Evolutionary conservation across 495 filamentous ascomycete species (phyloP).

Genomic region (Neurospora hispaniola): DNA sequence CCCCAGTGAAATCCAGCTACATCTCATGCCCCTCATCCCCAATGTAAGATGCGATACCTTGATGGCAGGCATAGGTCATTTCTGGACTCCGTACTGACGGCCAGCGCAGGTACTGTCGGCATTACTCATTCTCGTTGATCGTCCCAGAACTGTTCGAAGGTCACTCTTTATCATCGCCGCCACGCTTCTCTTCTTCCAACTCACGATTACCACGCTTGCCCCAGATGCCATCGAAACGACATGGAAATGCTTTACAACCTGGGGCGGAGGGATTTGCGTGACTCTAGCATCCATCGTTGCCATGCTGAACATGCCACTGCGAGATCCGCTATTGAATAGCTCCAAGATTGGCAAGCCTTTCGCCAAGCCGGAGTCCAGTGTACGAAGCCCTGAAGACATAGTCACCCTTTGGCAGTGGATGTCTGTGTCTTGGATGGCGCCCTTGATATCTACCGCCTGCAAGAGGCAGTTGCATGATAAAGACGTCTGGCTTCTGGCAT

Average conservation of each 20-base stretch:
- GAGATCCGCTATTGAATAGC: slow-evolving; percentile 46
- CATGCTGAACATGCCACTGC: slow-evolving; percentile 63
- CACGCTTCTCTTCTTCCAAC: slow-evolving; percentile 7
- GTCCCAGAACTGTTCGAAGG: slow-evolving; percentile 13
- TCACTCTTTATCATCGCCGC: slow-evolving; percentile 17
- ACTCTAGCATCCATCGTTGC: slow-evolving; percentile 29
- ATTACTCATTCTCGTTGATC: slow-evolving; percentile 17
- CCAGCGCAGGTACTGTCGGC: slow-evolving; percentile 10
- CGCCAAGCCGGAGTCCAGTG: slow-evolving; percentile 42
- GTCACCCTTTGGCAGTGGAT: slow-evolving; percentile 72
- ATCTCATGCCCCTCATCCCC: slow-evolving; percentile 13
- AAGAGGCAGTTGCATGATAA: slow-evolving; percentile 56
- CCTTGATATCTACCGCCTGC: slow-evolving; percentile 54
- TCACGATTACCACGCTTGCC: slow-evolving; percentile 7
- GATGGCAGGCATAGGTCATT: not conserved
- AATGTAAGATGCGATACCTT: slow-evolving; percentile 10
- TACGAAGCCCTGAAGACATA: slow-evolving; percentile 75
- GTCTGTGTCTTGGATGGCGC: slow-evolving; percentile 72
- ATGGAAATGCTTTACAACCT: slow-evolving; percentile 2
- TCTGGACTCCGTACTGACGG: not conserved
- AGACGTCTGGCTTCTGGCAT: slow-evolving; percentile 67
- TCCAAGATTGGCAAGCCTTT: slow-evolving; percentile 52
- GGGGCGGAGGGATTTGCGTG: slow-evolving; percentile 6
- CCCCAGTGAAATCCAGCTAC: slow-evolving; percentile 3
- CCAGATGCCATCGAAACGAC: not conserved